Conservation (phyloP, 2,329 filamentous ascomycete genomes). For the Apiospora marii region DNA sequence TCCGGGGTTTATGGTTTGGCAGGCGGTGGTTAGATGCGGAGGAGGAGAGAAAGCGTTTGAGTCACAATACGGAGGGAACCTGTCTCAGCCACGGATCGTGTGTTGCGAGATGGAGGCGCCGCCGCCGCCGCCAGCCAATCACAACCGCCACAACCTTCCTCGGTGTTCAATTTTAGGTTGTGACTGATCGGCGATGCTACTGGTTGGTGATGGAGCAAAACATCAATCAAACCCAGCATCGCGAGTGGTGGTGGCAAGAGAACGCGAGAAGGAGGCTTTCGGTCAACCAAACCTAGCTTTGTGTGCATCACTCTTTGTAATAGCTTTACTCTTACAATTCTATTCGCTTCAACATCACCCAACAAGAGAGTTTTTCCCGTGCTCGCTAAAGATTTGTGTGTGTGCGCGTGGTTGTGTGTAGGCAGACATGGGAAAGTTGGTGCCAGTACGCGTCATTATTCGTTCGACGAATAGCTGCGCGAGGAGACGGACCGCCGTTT, state of each 20-base stretch:
- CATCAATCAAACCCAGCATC: not conserved
- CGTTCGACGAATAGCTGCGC: not conserved
- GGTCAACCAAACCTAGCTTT: not conserved
- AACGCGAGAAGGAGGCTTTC: not conserved
- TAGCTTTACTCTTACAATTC: slow-evolving; percentile 6
- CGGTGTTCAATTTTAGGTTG: slow-evolving; percentile 5
- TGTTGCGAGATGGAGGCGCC: not conserved
- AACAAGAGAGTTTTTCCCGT: not conserved
- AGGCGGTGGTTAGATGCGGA: not conserved
- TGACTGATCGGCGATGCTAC: not conserved
- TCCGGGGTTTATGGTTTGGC: not conserved
- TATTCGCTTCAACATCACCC: not conserved
- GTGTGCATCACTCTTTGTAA: slow-evolving; percentile 3
- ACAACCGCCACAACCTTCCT: not conserved
- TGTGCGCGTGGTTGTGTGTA: not conserved
- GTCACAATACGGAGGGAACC: slow-evolving; percentile 9
- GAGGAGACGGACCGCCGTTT: not conserved
- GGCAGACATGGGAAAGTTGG: not conserved
- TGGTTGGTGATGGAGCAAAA: not conserved
- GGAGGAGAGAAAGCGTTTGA: not conserved
- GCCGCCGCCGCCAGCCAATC: slow-evolving; percentile 12
- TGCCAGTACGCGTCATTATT: not conserved
- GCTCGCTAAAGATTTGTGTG: slow-evolving; percentile 1
- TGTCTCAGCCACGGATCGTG: slow-evolving; percentile 20
- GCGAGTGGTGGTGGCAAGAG: slow-evolving; percentile 1